Evolutionary conservation across 768 basidiomycete genomes (phyloP), one percentile per base, ranked within the genome.

Genomic region (Tubosaeta brunneosetosa): DNA sequence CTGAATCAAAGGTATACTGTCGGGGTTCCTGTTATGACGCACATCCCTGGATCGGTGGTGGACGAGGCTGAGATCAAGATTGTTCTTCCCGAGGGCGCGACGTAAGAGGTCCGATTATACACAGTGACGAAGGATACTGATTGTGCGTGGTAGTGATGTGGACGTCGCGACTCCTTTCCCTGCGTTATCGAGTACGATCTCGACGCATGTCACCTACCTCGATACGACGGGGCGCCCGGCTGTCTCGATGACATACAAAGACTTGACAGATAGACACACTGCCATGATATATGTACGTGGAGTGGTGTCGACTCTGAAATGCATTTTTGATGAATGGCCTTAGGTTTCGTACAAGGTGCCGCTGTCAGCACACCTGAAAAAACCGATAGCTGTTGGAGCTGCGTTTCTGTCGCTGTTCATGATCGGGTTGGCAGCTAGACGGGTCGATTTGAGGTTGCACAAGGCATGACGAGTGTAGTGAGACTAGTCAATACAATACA

Each of bases 81-180:
- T 55, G 80, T 94, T 56, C 69, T 99, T 25, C 95, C 95, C 2
- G 97, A 99, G 68, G 94, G 93, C n/a, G 94, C 94, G 31, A 88
- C 77, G 94, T 97, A 64, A 77, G 93, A 10, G 12, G 43, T 47
- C 47, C 27, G 38, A 13, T 17, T 29, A 26, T 47, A 32, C 49
- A 32, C 17, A 1, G 7, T 49, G 17, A 22, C 45, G 27, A 44
- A 47, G 31, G 37, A 43, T 22, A 44, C 61, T 59, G 44, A 59
- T 14, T 19, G 47, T 5, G 50, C 26, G 40, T 63, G 43, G 13
- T 61, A 97, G 95, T 49, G 85, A 94, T 61, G 74, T 97, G 55
- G 77, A 86, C 55, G 82, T 90, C 47, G 74, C 72, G 41, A 74
- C 85, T 8, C 94, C 95, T 1, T 97, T 94, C 78, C 76, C 85